phyloP scores from a whole-genome alignment of 352 stramenopile species.

The Peronosclerospora sorghi region DNA sequence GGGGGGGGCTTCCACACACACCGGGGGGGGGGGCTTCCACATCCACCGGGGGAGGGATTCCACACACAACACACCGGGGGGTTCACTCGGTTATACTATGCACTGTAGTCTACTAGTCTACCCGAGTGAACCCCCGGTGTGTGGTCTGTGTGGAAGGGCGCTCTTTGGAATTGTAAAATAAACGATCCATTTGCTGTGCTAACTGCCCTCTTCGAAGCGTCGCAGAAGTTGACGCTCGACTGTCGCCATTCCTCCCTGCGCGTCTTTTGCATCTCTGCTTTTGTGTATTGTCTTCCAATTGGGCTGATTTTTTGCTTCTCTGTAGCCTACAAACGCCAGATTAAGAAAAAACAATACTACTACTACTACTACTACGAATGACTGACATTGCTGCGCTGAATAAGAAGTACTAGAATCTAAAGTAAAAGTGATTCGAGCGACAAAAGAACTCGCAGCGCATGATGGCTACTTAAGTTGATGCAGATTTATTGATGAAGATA shows the following conservation, averaged over 20 bases:
- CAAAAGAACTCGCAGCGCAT: conserved; percentile 93
- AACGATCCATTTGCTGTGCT: neutral
- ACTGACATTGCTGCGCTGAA: conserved; percentile 67
- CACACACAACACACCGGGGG: no score
- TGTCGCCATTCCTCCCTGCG: conserved; percentile 5
- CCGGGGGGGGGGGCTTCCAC: no score
- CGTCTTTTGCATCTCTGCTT: conserved; percentile 3
- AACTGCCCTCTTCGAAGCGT: conserved; percentile 4
- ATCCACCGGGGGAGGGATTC: no score
- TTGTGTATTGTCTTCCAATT: neutral
- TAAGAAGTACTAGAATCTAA: conserved; percentile 81
- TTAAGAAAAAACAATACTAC: conserved; percentile 25
- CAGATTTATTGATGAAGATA: conserved; percentile 92
- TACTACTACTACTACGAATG: no score
- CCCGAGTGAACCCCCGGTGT: no score
- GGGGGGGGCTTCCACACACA: no score
- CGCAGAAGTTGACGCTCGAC: conserved; percentile 10
- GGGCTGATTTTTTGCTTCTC: neutral
- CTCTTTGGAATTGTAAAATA: no score
- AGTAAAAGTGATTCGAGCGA: conserved; percentile 86
- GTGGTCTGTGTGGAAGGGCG: no score
- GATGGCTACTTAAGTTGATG: conserved; percentile 98
- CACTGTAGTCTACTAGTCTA: no score
- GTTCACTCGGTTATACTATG: no score
- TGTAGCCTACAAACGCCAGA: neutral